Conservation (phyloP, 306 rosid genomes). For the Vigna trinervia region DNA sequence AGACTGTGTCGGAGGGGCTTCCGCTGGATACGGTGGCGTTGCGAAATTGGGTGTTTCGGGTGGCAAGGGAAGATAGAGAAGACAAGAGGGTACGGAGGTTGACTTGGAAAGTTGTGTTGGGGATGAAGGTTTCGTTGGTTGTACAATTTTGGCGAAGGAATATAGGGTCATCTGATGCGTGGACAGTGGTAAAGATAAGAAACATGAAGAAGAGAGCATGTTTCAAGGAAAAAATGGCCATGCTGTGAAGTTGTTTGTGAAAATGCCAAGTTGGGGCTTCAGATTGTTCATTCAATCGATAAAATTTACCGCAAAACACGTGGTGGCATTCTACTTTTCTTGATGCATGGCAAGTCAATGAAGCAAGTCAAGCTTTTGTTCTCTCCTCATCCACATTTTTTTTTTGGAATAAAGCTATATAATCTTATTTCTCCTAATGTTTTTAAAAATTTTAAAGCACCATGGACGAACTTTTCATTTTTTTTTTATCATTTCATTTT, state of each 20-base stretch:
- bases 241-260: not conserved
- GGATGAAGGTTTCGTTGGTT: constrained; percentile 12
- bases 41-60: constrained; percentile 38
- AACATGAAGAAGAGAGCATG: not conserved
- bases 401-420: no score
- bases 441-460: no score
- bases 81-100: constrained; percentile 50
- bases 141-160: constrained; percentile 39
- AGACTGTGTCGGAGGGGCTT: constrained; percentile 11
- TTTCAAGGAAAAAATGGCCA: constrained; percentile 26
- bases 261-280: no score
- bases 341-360: no score
- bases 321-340: no score
- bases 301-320: no score
- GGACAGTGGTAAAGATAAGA: not conserved
- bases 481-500: no score
- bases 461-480: no score
- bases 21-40: constrained; percentile 37
- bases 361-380: no score
- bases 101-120: constrained; percentile 46
- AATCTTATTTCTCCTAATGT: no score
- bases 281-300: no score
- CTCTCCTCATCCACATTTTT: no score
- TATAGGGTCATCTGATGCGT: constrained; percentile 19
- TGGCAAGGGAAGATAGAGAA: constrained; percentile 47